Evolutionary conservation across 2,329 filamentous ascomycete species (phyloP), one percentile per base, ranked within the genome.

Genomic region (Amphichorda felina): DNA sequence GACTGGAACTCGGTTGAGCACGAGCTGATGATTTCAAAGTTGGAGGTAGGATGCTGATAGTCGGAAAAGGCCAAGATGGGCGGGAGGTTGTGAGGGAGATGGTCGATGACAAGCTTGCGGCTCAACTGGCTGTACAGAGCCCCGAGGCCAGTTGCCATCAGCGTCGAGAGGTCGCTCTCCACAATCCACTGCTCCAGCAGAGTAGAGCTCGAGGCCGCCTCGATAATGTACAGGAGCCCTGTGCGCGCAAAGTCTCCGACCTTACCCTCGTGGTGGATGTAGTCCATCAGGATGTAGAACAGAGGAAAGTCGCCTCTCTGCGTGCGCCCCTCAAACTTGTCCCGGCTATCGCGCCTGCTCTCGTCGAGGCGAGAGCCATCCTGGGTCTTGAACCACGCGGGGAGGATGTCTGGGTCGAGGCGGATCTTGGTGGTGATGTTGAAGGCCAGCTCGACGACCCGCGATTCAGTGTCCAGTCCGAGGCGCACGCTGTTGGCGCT

Each of bases 371-470:
- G 40, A 9, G 33, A 16, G 30, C 40, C 32, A 25, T 42, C 37
- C 8, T 47, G 56, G 7, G 76, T 74, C 43, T 81, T 82, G 61
- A 98, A 98, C 91, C 91, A 98, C 13, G 86, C 82, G 2, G 84
- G 75, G 32, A 98, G 62, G 37, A 96, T 89, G 39, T 79, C 73
- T 4, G 91, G 88, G 46, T 93, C 82, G 41, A 95, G 66, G 31
- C 91, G 73, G 46, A 98, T 94, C 68, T 96, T 96, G 45, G 91
- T 93, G 15, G 91, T 86, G 45, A 98, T 88, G 42, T 89, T 93
- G 61, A 98, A 98, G 30, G 94, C 73, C 38, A 98, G 64, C 61
- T 98, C 89, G 35, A 96, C 84, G 33, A 96, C 79, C 40, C 87
- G 79, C 8, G 82, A 82, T 56, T 96, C 88, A 9, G 84, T 88